phyloP scores from a whole-genome alignment of 306 rosid genomes.

The Cucumis cinereus region DNA sequence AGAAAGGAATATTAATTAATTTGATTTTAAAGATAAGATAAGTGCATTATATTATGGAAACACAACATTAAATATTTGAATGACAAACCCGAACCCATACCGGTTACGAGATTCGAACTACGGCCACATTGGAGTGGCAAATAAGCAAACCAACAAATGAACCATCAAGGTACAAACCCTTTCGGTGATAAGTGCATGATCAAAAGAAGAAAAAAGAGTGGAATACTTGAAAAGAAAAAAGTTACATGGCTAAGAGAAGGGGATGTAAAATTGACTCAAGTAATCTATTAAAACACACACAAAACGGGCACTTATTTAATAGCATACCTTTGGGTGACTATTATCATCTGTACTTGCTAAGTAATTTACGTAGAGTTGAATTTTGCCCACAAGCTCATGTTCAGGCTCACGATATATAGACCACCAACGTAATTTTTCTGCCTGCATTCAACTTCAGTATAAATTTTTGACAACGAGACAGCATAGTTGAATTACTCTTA shows the following conservation, averaged over 20 bases:
- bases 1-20: too few species aligned
- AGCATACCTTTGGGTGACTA: constrained; percentile 64
- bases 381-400: constrained; percentile 77
- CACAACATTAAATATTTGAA: too few species aligned
- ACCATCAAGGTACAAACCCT: too few species aligned
- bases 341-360: constrained; percentile 72
- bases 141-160: too few species aligned
- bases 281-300: background rate
- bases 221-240: background rate
- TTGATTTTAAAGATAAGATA: too few species aligned
- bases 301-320: background rate
- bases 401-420: constrained; percentile 63
- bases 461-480: constrained; percentile 13
- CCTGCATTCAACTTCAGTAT: constrained; percentile 40
- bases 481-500: constrained; percentile 2
- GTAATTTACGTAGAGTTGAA: constrained; percentile 64
- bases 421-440: constrained; percentile 97
- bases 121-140: too few species aligned
- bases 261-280: background rate
- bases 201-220: background rate
- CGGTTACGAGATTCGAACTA: too few species aligned
- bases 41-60: too few species aligned
- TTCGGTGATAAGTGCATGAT: background rate
- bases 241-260: background rate
- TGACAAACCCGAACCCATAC: too few species aligned